A percentile compares a stretch with the other conserved stretches of the same genome.
phyloP scores from a whole-genome alignment of 2,329 filamentous ascomycete species.

The Gaeumannomyces tritici region DNA sequence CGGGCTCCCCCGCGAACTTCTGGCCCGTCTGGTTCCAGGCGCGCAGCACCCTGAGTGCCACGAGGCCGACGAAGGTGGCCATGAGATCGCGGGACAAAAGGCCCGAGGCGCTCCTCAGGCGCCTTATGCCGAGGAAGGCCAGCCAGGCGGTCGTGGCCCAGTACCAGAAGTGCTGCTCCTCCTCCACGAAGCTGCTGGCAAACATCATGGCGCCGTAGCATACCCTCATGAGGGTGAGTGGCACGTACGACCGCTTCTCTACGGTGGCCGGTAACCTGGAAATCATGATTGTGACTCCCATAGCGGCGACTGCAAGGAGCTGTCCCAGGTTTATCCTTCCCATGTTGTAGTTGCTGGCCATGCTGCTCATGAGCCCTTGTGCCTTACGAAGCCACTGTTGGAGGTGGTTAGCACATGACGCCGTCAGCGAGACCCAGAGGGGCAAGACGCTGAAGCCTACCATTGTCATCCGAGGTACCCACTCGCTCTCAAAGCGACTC shows the following conservation, averaged over 20 bases:
- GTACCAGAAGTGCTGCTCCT: constrained; percentile 99
- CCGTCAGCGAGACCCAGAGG: constrained; percentile 3
- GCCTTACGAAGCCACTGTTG: constrained; percentile 57
- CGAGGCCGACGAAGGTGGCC: constrained; percentile 37
- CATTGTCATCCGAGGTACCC: constrained; percentile 32
- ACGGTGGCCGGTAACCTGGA: constrained; percentile 15
- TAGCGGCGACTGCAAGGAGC: constrained; percentile 23
- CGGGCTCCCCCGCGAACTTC: constrained; percentile 84
- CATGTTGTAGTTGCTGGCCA: constrained; percentile 87
- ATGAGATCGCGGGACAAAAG: background rate
- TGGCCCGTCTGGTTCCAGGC: constrained; percentile 97
- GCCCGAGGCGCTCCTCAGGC: constrained; percentile 15
- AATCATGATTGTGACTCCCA: constrained; percentile 29
- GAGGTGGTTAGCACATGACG: constrained; percentile 8
- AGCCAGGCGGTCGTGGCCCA: constrained; percentile 72
- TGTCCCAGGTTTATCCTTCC: constrained; percentile 44
- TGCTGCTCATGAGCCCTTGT: constrained; percentile 74
- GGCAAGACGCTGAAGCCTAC: constrained; percentile 16
- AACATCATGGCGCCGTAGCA: constrained; percentile 88
- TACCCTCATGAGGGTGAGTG: constrained; percentile 42
- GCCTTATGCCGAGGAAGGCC: constrained; percentile 38
- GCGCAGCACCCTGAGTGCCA: constrained; percentile 55
- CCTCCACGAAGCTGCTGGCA: constrained; percentile 93
- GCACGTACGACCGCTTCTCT: constrained; percentile 17
- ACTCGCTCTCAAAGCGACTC: constrained; percentile 23